Base-by-base conservation (phyloP, 768 basidiomycete species). In the Paxillus ammoniavirescens region DNA sequence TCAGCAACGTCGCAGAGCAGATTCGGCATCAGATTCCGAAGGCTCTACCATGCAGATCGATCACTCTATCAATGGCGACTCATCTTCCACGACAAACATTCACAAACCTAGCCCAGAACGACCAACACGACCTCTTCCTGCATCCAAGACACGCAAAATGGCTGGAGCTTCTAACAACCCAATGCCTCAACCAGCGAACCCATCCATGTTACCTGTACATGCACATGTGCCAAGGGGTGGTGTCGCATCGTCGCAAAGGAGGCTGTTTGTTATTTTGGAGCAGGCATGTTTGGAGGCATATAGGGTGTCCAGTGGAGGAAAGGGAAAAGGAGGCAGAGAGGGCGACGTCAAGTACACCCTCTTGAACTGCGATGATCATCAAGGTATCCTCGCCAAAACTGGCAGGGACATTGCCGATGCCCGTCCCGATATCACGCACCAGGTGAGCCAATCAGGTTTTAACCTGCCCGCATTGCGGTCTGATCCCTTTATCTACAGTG, bases 381-480 rank as follows among this genome's bases (percentile, higher is more conserved):
- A 99, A 70, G 96, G 96, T 51, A 97, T 99, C 61, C 78, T 99
- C 57, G 96, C 97, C 5, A 98, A 97, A 73, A 97, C 93, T 0
- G 93, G 94, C 14, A 82, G 96, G 67, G 97, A 99, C 73, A 98
- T 98, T 56, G 97, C 97, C 14, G 95, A 98, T 73, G 97, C 97
- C n/a, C 78, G 97, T 59, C 97, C 97, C 2, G 97, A 98, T 73
- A 98, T 98, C 65, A 98, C 97, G 0, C 97, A 99, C 69, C 97
- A 98, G 83, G 94, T 93, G 54, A 47, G 80, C 68, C 26, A 47
- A 31, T 30, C 50, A 14, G 28, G n/a, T 38, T 8, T 18, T n/a
- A 13, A 35, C 35, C 7, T 35, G 26, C 18, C 7, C 35, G 0
- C 50, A 1, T 8, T n/a, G 4, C 40, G 8, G 37, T 54, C 60